Evolutionary conservation across 106 monocot species (phyloP).

Genomic region (Agapanthus africanus): DNA sequence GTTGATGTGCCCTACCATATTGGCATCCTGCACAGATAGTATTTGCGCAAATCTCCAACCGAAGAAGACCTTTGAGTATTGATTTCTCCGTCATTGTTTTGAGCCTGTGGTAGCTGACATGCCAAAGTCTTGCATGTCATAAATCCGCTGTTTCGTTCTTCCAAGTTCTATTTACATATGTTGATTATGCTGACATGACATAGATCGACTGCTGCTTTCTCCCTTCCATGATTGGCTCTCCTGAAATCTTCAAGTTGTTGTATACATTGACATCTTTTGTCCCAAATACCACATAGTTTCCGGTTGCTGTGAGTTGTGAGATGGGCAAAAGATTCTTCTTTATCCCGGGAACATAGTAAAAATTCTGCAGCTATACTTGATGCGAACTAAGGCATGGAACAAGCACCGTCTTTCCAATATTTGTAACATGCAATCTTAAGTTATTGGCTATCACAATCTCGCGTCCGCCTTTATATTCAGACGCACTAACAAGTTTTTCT

Average conservation of each 20-base stretch:
- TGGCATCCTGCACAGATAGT: neutral
- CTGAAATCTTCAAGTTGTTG: neutral
- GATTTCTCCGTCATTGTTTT: neutral
- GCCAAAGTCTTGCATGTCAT: neutral
- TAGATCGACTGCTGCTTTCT: neutral
- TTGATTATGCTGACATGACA: neutral
- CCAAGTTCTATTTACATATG: neutral
- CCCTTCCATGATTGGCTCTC: conserved; percentile 5
- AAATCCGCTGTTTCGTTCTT: neutral
- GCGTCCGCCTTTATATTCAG: too few relatives aligned
- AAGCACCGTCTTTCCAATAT: neutral
- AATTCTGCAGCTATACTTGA: neutral
- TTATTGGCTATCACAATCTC: neutral
- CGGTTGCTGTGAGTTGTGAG: neutral
- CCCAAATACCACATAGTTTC: conserved; percentile 5
- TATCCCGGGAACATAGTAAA: neutral
- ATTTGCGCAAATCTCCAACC: neutral
- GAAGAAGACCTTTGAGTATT: neutral
- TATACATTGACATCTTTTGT: conserved; percentile 4
- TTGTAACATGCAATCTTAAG: too few relatives aligned
- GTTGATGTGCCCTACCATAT: neutral
- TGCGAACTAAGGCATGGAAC: neutral
- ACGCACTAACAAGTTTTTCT: too few relatives aligned
- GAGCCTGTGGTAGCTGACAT: conserved; percentile 1
- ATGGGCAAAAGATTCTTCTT: conserved; percentile 17